Evolutionary conservation across 331 rosid species (phyloP).

Genomic region (Prunus yedoensis): DNA sequence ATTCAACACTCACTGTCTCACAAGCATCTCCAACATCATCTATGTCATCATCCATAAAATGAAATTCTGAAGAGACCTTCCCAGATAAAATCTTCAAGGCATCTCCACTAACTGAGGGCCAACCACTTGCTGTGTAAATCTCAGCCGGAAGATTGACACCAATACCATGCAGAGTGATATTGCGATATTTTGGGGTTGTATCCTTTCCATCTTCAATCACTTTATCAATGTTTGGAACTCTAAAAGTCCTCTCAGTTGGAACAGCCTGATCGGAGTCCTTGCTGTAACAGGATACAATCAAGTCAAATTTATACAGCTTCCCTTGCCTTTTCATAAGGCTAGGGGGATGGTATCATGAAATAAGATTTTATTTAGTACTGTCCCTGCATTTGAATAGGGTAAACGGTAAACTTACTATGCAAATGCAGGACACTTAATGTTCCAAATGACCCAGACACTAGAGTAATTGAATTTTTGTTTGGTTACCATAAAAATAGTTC

Average conservation of each 20-base stretch:
- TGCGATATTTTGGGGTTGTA: conserved; percentile 59
- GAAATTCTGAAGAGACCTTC: conserved; percentile 79
- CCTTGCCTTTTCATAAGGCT: not conserved
- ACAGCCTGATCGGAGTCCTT: conserved; percentile 56
- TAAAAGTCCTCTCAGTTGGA: conserved; percentile 66
- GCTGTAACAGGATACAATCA: conserved; percentile 42
- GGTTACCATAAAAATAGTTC: not conserved
- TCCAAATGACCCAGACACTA: not conserved
- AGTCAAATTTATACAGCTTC: not conserved
- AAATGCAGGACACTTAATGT: not conserved
- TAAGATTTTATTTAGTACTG: not conserved
- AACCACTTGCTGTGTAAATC: conserved; percentile 81
- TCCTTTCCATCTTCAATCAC: conserved; percentile 79
- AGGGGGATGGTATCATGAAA: not conserved
- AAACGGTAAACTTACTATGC: not conserved
- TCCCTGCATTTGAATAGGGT: not conserved
- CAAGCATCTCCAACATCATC: conserved; percentile 36
- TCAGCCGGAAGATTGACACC: conserved; percentile 54
- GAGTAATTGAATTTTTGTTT: not conserved
- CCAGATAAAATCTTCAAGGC: conserved; percentile 85
- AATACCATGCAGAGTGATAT: conserved; percentile 50
- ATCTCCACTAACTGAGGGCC: conserved; percentile 88
- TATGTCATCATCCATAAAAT: conserved; percentile 42
- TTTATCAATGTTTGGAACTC: conserved; percentile 70
- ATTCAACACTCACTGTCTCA: conserved; percentile 35